Conservation (phyloP, 1,284 basidiomycete species). For the Boletus mariae region DNA sequence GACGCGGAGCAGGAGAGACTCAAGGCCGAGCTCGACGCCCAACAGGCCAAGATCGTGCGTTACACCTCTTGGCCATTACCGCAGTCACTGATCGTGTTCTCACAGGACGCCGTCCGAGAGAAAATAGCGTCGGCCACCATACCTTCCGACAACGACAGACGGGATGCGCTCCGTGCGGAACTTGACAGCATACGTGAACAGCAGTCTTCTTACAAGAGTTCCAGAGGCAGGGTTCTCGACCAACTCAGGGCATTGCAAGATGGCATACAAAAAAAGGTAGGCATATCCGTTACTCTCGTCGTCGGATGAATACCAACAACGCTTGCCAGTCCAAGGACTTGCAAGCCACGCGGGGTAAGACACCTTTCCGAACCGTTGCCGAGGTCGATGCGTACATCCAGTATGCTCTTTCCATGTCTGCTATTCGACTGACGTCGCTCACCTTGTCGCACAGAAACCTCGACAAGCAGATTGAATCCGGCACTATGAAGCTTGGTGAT, state of each 20-base stretch:
- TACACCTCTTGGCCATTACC: neutral
- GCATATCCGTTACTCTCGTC: conserved; percentile 10
- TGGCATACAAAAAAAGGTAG: conserved; percentile 77
- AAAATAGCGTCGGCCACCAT: conserved; percentile 71
- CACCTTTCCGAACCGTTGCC: conserved; percentile 79
- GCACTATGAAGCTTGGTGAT: conserved; percentile 89
- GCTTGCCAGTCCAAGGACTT: conserved; percentile 78
- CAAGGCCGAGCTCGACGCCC: conserved; percentile 78
- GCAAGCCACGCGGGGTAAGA: conserved; percentile 78
- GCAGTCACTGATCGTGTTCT: conserved; percentile 4
- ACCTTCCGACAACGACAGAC: conserved; percentile 65
- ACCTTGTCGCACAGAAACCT: conserved; percentile 53
- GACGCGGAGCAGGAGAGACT: conserved; percentile 82
- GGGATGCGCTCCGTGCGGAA: conserved; percentile 75
- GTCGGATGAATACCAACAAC: conserved; percentile 4
- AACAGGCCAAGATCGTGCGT: conserved; percentile 80
- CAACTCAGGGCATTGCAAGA: conserved; percentile 86
- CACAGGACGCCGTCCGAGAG: conserved; percentile 72
- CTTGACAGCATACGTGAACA: conserved; percentile 77
- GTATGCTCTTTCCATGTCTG: conserved; percentile 43
- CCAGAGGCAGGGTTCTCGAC: conserved; percentile 75
- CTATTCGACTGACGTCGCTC: conserved; percentile 4
- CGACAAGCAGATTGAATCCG: conserved; percentile 89
- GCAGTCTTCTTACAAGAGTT: conserved; percentile 79
- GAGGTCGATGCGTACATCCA: conserved; percentile 87